These are phyloP conservation scores for Ampelomyces quisqualis DNA, from an alignment of 2,329 filamentous ascomycete species.

Conservation along the genomic window DNA sequence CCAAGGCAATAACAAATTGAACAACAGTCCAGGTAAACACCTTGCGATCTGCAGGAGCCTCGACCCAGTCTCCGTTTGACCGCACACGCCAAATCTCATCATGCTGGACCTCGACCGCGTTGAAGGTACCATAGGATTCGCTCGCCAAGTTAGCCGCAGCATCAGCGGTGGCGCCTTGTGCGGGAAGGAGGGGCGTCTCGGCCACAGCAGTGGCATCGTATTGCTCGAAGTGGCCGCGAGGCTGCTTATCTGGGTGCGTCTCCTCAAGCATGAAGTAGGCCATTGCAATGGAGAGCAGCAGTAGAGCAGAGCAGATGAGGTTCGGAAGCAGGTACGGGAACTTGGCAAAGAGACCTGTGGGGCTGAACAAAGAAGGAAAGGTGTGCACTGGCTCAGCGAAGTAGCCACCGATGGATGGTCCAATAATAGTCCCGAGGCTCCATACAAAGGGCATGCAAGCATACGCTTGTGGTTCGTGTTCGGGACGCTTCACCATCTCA, in stretches of 20 bases:
- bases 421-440: conserved; percentile 86
- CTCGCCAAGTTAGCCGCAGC: conserved; percentile 70
- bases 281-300: conserved; percentile 74
- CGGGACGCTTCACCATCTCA: conserved; percentile 78
- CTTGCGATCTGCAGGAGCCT: conserved; percentile 40
- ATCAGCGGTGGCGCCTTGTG: conserved; percentile 71
- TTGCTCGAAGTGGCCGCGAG: conserved; percentile 47
- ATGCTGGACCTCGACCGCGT: conserved; percentile 56
- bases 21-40: conserved; percentile 66
- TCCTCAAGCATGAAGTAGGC: conserved; percentile 83
- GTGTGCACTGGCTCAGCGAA: conserved; percentile 76
- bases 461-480: conserved; percentile 84
- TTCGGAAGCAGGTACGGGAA: conserved; percentile 92
- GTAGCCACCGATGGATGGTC: conserved; percentile 79
- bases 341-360: conserved; percentile 67
- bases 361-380: conserved; percentile 70
- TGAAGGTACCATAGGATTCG: conserved; percentile 79
- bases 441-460: conserved; percentile 94
- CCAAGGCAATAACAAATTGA: conserved; percentile 76
- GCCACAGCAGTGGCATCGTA: conserved; percentile 48
- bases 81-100: conserved; percentile 56
- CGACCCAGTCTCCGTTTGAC: conserved; percentile 49
- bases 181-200: conserved; percentile 73
- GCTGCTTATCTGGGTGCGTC: conserved; percentile 81
- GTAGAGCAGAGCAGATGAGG: conserved; percentile 73